These are phyloP conservation scores for Byssothecium circinans DNA, from an alignment of 2,329 filamentous ascomycete genomes.

Conservation along the genomic window DNA sequence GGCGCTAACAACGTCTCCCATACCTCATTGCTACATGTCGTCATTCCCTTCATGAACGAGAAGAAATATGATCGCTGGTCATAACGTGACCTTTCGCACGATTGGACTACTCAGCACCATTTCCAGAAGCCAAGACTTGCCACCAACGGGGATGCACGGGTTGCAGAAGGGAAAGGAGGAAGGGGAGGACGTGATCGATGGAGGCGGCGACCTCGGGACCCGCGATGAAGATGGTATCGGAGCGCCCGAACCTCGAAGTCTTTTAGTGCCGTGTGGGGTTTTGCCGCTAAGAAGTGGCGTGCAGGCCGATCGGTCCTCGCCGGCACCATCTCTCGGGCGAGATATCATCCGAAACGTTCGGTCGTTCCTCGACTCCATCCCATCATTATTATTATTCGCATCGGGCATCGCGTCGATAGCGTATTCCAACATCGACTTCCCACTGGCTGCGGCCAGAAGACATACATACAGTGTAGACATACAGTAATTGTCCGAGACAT, in stretches of 20 bases:
- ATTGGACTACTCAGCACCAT: conserved; percentile 57
- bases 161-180: conserved; percentile 66
- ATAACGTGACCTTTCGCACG: conserved; percentile 15
- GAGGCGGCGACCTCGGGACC: too few species aligned
- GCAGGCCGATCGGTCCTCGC: too few species aligned
- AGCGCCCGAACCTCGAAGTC: neutral
- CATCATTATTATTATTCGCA: neutral
- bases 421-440: too few species aligned
- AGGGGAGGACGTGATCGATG: conserved; percentile 64
- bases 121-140: conserved; percentile 62
- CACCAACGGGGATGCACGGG: conserved; percentile 58
- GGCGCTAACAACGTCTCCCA: conserved; percentile 13
- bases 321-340: neutral
- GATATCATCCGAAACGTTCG: neutral
- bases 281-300: too few species aligned
- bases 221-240: conserved; percentile 6
- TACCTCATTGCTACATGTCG: neutral
- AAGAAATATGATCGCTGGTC: conserved; percentile 61
- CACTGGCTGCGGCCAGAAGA: too few species aligned
- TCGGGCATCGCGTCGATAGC: neutral
- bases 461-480: too few species aligned
- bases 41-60: conserved; percentile 9
- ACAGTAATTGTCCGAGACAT: too few species aligned
- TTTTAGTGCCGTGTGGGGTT: too few species aligned
- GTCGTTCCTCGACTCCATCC: neutral